Percentiles rank a stretch among this genome's conserved stretches.
phyloP scores from a whole-genome alignment of 805 yeast species.

The Yueomyces sp. region DNA sequence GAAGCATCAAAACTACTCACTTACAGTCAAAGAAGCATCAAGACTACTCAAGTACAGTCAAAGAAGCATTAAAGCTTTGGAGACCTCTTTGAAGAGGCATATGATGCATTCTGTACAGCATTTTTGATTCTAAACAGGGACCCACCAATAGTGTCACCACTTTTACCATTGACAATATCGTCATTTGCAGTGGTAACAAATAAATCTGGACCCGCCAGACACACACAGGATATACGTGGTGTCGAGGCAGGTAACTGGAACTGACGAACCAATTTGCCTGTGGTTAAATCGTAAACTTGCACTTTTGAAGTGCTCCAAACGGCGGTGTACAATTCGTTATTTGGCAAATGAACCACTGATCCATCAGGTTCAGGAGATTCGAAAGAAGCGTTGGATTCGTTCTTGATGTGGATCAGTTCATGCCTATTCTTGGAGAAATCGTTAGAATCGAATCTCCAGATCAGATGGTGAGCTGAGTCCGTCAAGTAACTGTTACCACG shows the following conservation, averaged over 20 bases:
- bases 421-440: constrained; percentile 13
- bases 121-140: constrained; percentile 32
- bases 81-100: background rate
- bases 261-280: constrained; percentile 39
- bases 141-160: constrained; percentile 45
- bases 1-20: too few relatives aligned
- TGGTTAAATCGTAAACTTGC: constrained; percentile 32
- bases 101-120: background rate
- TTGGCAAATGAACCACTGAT: constrained; percentile 37
- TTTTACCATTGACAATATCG: constrained; percentile 23
- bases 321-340: constrained; percentile 49
- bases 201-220: constrained; percentile 56
- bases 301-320: constrained; percentile 51
- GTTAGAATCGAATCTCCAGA: constrained; percentile 33
- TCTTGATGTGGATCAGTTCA: constrained; percentile 28
- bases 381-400: constrained; percentile 6
- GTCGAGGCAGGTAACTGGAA: constrained; percentile 43
- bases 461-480: constrained; percentile 34
- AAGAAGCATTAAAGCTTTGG: background rate
- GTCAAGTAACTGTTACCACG: constrained; percentile 34
- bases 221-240: constrained; percentile 51
- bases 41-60: too few relatives aligned
- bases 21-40: too few relatives aligned
- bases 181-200: constrained; percentile 55
- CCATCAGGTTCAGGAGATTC: constrained; percentile 71